Conservation (phyloP, 2,329 filamentous ascomycete genomes). For the Colletotrichum eremochloae region DNA sequence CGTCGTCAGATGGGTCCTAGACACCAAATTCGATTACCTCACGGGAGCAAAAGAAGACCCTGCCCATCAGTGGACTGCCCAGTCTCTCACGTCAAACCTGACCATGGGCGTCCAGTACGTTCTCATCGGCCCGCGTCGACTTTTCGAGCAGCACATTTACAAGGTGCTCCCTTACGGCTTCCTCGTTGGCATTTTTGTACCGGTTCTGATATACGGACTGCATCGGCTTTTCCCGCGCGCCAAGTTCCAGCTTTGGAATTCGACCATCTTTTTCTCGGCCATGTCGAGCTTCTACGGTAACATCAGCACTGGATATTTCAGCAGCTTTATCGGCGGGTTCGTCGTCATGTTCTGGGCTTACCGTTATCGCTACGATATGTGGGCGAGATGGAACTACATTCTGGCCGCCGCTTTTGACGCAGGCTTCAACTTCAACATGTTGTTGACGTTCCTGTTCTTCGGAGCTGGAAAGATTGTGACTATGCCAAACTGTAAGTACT, state of each 20-base stretch:
- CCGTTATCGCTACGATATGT: conserved; percentile 66
- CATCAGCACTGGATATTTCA: conserved; percentile 70
- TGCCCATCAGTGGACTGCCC: conserved; percentile 72
- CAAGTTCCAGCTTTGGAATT: conserved; percentile 70
- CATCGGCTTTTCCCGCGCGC: conserved; percentile 66
- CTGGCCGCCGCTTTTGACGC: conserved; percentile 73
- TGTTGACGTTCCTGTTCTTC: conserved; percentile 72
- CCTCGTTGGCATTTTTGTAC: conserved; percentile 61
- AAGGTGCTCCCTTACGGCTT: conserved; percentile 65
- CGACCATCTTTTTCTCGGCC: conserved; percentile 72
- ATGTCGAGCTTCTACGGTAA: conserved; percentile 71
- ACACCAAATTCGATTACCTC: conserved; percentile 68
- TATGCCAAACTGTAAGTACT: conserved; percentile 67
- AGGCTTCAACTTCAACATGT: conserved; percentile 72
- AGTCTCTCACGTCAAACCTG: conserved; percentile 63
- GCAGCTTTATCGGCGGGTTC: conserved; percentile 70
- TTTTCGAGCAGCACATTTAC: conserved; percentile 64
- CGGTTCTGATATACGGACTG: conserved; percentile 62
- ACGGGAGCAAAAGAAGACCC: conserved; percentile 65
- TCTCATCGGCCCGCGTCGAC: conserved; percentile 58
- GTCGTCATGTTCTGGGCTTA: conserved; percentile 72
- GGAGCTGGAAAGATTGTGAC: conserved; percentile 64
- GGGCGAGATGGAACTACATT: conserved; percentile 72
- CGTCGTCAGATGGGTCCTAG: conserved; percentile 71
- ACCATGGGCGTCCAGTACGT: conserved; percentile 72